Evolutionary conservation across 1,284 basidiomycete genomes (phyloP), one percentile per base, ranked within the genome.

Genomic region (Marasmius oreades): DNA sequence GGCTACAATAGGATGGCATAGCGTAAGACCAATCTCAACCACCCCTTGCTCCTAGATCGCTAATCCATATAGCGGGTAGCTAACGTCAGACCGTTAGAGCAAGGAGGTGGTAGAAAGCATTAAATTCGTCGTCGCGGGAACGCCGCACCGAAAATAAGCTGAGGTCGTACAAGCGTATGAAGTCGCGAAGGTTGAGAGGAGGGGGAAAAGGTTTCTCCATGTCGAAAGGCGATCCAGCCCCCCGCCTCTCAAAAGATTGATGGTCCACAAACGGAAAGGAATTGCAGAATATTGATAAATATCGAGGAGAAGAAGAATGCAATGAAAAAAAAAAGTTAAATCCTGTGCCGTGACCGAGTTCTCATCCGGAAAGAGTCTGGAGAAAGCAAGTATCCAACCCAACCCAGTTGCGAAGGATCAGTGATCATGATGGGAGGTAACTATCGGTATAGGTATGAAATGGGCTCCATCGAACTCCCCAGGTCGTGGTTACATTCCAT

Each of bases 241-340:
- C n/a, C n/a, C 28, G 28, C 28, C 28, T 42, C 14, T n/a, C 33
- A 48, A 23, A 52, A 56, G 51, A 26, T 36, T 37, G 18, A 48
- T 28, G 51, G 44, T 20, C 47, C 46, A 33, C 26, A 55, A 55
- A 51, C 34, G 28, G 52, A 59, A 54, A 55, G 26, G 28, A 31
- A 4, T 31, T 31, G 28, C 28, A 31, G 10, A 4, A 31, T 10
- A 31, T 31, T 31, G 28, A 31, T 31, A 10, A n/a, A n/a, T n/a
- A 31, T 31, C 28, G 28, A 31, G 10, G n/a, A 5, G 28, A 31
- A 46, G 48, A 55, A 61, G 52, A 34, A 14, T 22, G n/a, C 20
- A 48, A 28, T 50, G 28, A 10, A 31, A 4, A 31, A 31, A 31
- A 10, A 31, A 5, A 31, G 28, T 5, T 4, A 31, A 31, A 31